These are phyloP conservation scores for Clonostachys sp. DNA, from an alignment of 2,329 filamentous ascomycete genomes.

Conservation along the genomic window DNA sequence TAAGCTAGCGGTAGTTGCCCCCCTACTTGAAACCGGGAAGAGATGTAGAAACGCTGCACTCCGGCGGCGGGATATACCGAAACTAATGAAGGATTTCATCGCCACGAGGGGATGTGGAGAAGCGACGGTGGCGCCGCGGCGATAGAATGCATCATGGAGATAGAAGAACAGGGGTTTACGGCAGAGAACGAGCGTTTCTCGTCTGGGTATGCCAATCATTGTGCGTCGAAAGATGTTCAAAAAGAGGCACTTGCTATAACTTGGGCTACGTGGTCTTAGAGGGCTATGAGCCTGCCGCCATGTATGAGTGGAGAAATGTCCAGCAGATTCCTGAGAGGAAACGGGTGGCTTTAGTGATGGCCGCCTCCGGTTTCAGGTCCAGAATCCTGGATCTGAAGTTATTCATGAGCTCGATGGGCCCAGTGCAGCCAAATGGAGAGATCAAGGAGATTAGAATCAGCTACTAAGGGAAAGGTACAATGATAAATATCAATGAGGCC, in stretches of 20 bases:
- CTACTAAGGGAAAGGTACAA: too few species aligned
- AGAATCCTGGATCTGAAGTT: too few species aligned
- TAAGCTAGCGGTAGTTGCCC: conserved; percentile 22
- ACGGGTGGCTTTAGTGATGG: too few species aligned
- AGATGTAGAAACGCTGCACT: conserved; percentile 22
- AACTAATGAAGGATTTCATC: neutral
- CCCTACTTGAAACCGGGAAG: conserved; percentile 14
- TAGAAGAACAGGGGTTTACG: conserved; percentile 6
- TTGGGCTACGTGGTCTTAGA: neutral
- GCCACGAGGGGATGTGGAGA: conserved; percentile 16
- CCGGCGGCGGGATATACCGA: conserved; percentile 11
- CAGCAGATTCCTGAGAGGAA: too few species aligned
- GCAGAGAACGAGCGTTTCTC: neutral
- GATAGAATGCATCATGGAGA: conserved; percentile 6
- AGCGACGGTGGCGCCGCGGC: conserved; percentile 11
- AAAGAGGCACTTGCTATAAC: neutral
- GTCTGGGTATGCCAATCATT: neutral
- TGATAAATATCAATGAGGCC: too few species aligned
- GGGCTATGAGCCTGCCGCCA: neutral
- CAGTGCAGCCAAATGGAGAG: too few species aligned
- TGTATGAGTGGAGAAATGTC: too few species aligned
- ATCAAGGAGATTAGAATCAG: too few species aligned
- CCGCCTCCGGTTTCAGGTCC: too few species aligned
- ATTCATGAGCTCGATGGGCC: too few species aligned
- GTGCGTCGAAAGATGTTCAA: neutral